These are phyloP conservation scores for Glaciozyma martinii DNA, from an alignment of 768 basidiomycete genomes.

Conservation along the genomic window DNA sequence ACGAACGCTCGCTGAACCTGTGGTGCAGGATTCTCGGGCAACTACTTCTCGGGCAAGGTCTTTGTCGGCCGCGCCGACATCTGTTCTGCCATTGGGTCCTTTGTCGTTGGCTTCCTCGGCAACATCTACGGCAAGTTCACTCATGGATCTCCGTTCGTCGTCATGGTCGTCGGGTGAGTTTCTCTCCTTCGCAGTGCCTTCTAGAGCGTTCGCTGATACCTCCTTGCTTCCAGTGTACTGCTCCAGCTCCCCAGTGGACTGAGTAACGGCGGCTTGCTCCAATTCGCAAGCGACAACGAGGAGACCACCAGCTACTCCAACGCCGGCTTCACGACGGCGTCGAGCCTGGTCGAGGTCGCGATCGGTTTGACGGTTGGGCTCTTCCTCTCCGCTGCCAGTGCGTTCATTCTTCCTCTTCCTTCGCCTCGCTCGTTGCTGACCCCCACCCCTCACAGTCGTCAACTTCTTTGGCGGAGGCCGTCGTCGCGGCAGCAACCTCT, in stretches of 20 bases:
- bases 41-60: constrained; percentile 54
- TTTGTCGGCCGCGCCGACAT: constrained; percentile 48
- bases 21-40: constrained; percentile 63
- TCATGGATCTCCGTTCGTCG: constrained; percentile 64
- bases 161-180: constrained; percentile 58
- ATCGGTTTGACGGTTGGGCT: constrained; percentile 73
- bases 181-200: background rate
- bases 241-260: constrained; percentile 79
- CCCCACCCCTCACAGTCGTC: constrained; percentile 51
- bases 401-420: background rate
- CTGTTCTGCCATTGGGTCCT: constrained; percentile 67
- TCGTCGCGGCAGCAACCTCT: constrained; percentile 41
- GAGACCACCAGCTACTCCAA: constrained; percentile 46
- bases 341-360: constrained; percentile 66
- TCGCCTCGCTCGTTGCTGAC: constrained; percentile 44
- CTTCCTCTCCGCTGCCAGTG: constrained; percentile 58
- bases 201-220: constrained; percentile 14
- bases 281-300: constrained; percentile 49
- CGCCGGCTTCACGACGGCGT: constrained; percentile 63
- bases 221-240: constrained; percentile 45
- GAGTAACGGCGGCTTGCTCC: constrained; percentile 67
- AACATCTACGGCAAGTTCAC: constrained; percentile 70
- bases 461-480: constrained; percentile 41
- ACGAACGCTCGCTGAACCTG: no score
- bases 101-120: constrained; percentile 68